Percentiles rank a stretch among this genome's conserved stretches.
Evolutionary conservation across 441 rosid genomes (phyloP).

Genomic region (Populus hybrid): DNA sequence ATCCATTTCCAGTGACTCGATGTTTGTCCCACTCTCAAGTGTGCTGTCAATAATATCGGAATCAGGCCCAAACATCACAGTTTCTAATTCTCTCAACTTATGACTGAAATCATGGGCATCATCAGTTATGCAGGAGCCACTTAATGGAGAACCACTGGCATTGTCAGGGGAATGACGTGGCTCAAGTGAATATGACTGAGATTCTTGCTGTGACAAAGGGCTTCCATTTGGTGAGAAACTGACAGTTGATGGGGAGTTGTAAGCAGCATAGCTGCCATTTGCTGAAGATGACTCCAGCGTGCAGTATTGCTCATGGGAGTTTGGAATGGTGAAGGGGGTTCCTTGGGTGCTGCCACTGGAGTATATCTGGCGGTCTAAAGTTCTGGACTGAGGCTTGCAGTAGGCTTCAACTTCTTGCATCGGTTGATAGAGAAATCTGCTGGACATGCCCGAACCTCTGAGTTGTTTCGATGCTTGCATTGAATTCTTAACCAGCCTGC

Average conservation of each 20-base stretch:
- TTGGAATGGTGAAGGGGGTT: conserved; percentile 31
- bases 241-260: conserved; percentile 43
- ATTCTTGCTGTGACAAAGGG: conserved; percentile 49
- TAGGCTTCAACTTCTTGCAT: conserved; percentile 39
- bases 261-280: conserved; percentile 27
- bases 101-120: conserved; percentile 55
- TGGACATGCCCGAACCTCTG: conserved; percentile 39
- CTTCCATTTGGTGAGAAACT: conserved; percentile 47
- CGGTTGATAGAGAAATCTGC: conserved; percentile 36
- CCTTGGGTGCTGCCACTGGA: conserved; percentile 29
- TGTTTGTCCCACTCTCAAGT: conserved; percentile 17
- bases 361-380: conserved; percentile 27
- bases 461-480: conserved; percentile 39
- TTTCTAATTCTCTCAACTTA: conserved; percentile 78
- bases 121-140: conserved; percentile 73
- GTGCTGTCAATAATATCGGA: conserved; percentile 40
- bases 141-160: conserved; percentile 46
- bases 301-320: conserved; percentile 46
- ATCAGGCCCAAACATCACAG: conserved; percentile 81
- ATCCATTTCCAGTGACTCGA: conserved; percentile 37
- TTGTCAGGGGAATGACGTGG: conserved; percentile 49
- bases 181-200: conserved; percentile 36
- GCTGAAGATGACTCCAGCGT: conserved; percentile 65
- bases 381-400: conserved; percentile 41
- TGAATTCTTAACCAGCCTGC: conserved; percentile 7